These are phyloP conservation scores for Blattamonas nauphoetae DNA, from an alignment of 78 protist species.

Conservation along the genomic window DNA sequence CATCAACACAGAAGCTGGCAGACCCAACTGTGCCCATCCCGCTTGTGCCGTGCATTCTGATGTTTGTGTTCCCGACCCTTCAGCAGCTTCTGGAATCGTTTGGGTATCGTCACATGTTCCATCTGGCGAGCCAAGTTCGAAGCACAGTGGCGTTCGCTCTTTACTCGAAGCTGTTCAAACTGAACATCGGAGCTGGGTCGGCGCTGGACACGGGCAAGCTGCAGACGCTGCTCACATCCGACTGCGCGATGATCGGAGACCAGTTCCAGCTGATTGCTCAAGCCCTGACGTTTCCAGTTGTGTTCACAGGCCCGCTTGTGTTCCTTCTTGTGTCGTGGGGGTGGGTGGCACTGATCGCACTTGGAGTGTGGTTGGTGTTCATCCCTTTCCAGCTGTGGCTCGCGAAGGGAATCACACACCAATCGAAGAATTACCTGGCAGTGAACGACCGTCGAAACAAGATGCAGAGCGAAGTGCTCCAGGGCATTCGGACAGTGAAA, in stretches of 20 bases:
- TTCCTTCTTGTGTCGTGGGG: not conserved
- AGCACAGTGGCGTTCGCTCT: not conserved
- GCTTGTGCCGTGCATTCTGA: too few relatives aligned
- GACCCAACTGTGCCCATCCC: too few relatives aligned
- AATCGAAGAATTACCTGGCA: not conserved
- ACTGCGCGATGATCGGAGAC: not conserved
- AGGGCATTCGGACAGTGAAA: slow-evolving; percentile 8
- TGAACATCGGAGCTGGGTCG: not conserved
- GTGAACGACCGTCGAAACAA: slow-evolving; percentile 1
- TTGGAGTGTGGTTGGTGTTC: not conserved
- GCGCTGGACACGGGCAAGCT: not conserved
- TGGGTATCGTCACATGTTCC: not conserved
- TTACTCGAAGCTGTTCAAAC: not conserved
- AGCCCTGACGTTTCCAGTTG: not conserved
- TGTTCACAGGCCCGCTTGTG: not conserved
- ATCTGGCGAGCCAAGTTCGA: not conserved
- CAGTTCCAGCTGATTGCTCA: not conserved
- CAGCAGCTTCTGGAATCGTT: too few relatives aligned
- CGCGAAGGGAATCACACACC: not conserved
- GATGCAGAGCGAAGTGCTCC: not conserved
- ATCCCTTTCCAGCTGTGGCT: not conserved
- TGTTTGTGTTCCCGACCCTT: too few relatives aligned
- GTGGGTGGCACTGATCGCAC: not conserved
- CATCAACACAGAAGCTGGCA: too few relatives aligned
- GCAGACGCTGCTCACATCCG: not conserved